Conservation (phyloP, 768 basidiomycete genomes). For the Lepiota brunneoincarnata region DNA sequence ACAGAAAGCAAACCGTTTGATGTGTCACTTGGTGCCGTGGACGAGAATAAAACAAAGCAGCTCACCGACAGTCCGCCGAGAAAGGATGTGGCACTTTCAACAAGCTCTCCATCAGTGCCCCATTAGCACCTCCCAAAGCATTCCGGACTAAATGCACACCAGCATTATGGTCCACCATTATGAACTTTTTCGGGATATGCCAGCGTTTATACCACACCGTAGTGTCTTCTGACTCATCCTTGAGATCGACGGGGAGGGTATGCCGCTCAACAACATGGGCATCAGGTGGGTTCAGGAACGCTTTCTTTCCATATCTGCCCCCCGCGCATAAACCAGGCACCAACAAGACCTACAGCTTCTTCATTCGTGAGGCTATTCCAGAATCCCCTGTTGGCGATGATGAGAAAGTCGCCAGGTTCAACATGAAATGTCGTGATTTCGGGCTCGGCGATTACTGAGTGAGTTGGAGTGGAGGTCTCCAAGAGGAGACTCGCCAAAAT, state of each 20-base stretch:
- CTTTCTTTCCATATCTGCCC: not conserved
- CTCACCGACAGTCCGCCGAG: constrained; percentile 2
- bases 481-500: constrained; percentile 36
- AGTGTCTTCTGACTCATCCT: constrained; percentile 19
- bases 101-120: constrained; percentile 35
- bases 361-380: constrained; percentile 53
- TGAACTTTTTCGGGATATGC: constrained; percentile 36
- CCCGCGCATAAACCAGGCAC: constrained; percentile 36
- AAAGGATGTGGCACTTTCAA: constrained; percentile 17
- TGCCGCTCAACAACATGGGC: constrained; percentile 21
- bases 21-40: not conserved
- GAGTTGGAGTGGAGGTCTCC: too few relatives aligned
- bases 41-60: not conserved
- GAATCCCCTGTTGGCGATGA: constrained; percentile 51
- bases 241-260: constrained; percentile 21
- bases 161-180: constrained; percentile 39
- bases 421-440: constrained; percentile 43
- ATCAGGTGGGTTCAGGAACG: not conserved
- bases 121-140: constrained; percentile 46
- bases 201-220: constrained; percentile 35
- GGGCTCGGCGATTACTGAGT: constrained; percentile 52
- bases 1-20: too few relatives aligned
- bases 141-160: constrained; percentile 48
- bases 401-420: constrained; percentile 48
- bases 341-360: constrained; percentile 54